These are phyloP conservation scores for Phytopythium chamaehyphon DNA, from an alignment of 352 stramenopile genomes.

Conservation along the genomic window DNA sequence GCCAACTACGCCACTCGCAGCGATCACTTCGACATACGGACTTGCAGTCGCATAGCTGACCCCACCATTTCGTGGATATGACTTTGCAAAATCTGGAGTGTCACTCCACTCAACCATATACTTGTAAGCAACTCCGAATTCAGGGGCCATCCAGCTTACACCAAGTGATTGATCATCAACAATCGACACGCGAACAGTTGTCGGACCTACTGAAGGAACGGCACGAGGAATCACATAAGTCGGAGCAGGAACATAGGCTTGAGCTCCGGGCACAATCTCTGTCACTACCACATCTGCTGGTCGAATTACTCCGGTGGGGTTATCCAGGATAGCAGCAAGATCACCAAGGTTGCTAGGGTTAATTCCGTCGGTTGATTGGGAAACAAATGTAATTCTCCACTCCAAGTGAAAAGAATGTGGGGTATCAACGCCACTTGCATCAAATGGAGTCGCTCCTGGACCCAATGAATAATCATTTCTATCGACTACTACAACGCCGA, in stretches of 20 bases:
- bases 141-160: constrained; percentile 54
- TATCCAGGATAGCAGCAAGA: constrained; percentile 26
- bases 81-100: constrained; percentile 17
- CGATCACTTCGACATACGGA: constrained; percentile 45
- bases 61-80: constrained; percentile 11
- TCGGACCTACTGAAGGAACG: constrained; percentile 45
- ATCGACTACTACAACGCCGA: constrained; percentile 54
- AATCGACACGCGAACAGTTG: constrained; percentile 48
- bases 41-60: constrained; percentile 46
- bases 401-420: constrained; percentile 36
- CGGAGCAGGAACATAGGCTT: constrained; percentile 9
- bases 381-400: constrained; percentile 81
- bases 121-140: constrained; percentile 29
- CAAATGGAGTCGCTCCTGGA: constrained; percentile 26
- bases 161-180: constrained; percentile 59
- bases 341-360: constrained; percentile 43
- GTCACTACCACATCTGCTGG: constrained; percentile 19
- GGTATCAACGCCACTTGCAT: constrained; percentile 42
- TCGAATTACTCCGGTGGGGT: constrained; percentile 12
- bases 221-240: constrained; percentile 32
- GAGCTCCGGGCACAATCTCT: constrained; percentile 22
- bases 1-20: constrained; percentile 14
- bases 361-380: constrained; percentile 38
- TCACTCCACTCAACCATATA: constrained; percentile 87
- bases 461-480: constrained; percentile 62